Conservation (phyloP, 495 filamentous ascomycete genomes). For the Lasiosphaeria hispida region DNA sequence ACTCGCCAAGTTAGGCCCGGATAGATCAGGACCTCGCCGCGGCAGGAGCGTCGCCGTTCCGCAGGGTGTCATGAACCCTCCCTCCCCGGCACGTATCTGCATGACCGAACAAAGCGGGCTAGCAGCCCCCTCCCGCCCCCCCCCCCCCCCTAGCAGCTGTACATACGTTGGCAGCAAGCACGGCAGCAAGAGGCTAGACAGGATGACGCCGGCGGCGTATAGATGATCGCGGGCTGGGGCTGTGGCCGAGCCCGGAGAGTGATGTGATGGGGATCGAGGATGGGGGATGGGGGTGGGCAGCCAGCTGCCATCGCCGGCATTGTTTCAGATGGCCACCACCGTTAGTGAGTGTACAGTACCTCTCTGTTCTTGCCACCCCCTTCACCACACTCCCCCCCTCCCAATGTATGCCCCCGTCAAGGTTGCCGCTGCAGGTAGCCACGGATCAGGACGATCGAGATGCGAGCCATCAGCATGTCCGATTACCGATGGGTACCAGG, state of each 20-base stretch:
- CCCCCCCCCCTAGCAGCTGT: not conserved
- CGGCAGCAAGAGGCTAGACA: too few species aligned
- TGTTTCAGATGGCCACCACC: not conserved
- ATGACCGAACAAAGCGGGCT: not conserved
- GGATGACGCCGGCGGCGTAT: too few species aligned
- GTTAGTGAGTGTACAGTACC: too few species aligned
- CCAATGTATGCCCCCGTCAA: not conserved
- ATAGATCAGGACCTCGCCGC: not conserved
- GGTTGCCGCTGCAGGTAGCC: constrained; percentile 7
- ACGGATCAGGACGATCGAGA: constrained; percentile 16
- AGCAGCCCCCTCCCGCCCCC: not conserved
- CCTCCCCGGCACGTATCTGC: constrained; percentile 13
- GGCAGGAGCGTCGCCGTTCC: not conserved
- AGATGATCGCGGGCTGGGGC: too few species aligned
- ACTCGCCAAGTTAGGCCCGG: not conserved
- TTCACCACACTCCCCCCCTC: too few species aligned
- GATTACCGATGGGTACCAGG: constrained; percentile 13
- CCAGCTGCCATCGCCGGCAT: not conserved
- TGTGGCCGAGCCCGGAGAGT: not conserved
- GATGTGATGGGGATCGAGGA: not conserved
- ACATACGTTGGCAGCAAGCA: too few species aligned
- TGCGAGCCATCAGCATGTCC: not conserved
- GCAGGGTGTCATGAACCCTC: constrained; percentile 7
- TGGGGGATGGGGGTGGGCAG: not conserved
- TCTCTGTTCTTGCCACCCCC: too few species aligned